A percentile compares a stretch with the other conserved stretches of the same genome.
Conservation (phyloP, 1,139 yeast species). For the Tardiomyces blankii region DNA sequence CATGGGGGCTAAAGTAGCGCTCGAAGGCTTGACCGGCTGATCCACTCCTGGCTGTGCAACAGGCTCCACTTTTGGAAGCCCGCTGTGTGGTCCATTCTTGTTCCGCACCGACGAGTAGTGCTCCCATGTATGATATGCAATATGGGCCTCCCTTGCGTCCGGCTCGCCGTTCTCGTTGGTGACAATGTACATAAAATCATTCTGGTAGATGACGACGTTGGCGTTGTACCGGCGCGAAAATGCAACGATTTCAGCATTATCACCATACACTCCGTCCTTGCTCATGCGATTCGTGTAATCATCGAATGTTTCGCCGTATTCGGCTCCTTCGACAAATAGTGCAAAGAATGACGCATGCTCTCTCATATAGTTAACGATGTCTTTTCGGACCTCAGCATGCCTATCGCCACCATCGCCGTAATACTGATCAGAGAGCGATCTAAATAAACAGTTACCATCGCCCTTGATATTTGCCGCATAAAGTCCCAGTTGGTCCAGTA, state of each 20-base stretch:
- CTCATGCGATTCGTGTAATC: conserved; percentile 26
- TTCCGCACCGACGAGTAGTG: conserved; percentile 32
- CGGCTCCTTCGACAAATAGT: conserved; percentile 20
- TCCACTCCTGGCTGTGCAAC: conserved; percentile 3
- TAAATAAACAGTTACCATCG: conserved; percentile 33
- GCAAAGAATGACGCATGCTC: conserved; percentile 20
- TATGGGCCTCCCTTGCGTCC: conserved; percentile 15
- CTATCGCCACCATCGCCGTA: conserved; percentile 26
- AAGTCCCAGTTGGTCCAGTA: conserved; percentile 24
- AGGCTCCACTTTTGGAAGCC: conserved; percentile 24
- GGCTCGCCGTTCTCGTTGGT: conserved; percentile 9
- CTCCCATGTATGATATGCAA: conserved; percentile 34
- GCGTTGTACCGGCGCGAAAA: conserved; percentile 23
- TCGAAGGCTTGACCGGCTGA: conserved; percentile 4
- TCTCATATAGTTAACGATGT: conserved; percentile 24
- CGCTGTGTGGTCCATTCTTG: conserved; percentile 27
- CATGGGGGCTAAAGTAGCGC: conserved; percentile 9
- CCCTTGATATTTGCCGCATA: conserved; percentile 30
- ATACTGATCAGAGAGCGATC: conserved; percentile 32
- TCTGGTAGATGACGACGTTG: conserved; percentile 28
- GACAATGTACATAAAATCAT: conserved; percentile 26
- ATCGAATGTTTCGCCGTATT: conserved; percentile 24
- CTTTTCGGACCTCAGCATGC: conserved; percentile 22
- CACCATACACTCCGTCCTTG: conserved; percentile 31
- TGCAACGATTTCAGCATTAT: conserved; percentile 32